Evolutionary conservation across 345 rosid genomes (phyloP).

Genomic region (Lagerstroemia speciosa): DNA sequence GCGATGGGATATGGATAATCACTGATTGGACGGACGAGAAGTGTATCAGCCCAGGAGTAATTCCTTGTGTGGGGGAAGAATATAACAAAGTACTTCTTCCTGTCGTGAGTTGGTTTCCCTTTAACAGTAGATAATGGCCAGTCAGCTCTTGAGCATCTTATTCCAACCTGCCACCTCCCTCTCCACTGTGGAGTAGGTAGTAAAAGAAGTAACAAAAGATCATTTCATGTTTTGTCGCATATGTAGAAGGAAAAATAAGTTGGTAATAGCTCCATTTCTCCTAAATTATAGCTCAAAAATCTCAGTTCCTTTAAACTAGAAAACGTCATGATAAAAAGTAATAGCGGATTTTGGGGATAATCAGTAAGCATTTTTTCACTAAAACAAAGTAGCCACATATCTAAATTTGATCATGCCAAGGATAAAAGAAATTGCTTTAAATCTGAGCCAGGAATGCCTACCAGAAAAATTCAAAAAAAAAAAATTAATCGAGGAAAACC

Average conservation of each 20-base stretch:
- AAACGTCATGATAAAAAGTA: neutral
- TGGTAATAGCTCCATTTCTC: neutral
- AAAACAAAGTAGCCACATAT: neutral
- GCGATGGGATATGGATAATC: slow-evolving; percentile 91
- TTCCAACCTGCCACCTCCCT: slow-evolving; percentile 97
- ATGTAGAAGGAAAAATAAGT: neutral
- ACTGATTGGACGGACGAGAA: slow-evolving; percentile 59
- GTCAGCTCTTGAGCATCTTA: slow-evolving; percentile 86
- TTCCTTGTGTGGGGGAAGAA: slow-evolving; percentile 91
- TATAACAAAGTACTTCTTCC: slow-evolving; percentile 82
- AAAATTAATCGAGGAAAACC: neutral
- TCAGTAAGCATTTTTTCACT: neutral
- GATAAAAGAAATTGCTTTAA: neutral
- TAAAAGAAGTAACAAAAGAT: neutral
- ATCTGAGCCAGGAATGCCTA: neutral
- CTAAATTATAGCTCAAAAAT: neutral
- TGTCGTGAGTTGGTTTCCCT: slow-evolving; percentile 93
- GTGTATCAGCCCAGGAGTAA: slow-evolving; percentile 98
- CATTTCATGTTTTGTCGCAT: neutral
- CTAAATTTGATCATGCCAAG: neutral
- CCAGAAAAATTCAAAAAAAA: neutral
- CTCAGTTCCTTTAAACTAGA: neutral
- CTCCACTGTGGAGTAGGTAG: slow-evolving; percentile 55
- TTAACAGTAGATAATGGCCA: slow-evolving; percentile 87
- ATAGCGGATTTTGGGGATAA: neutral